Evolutionary conservation across 257 asterid species (phyloP), one percentile per base, ranked within the genome.

Genomic region (Prunella vulgaris): DNA sequence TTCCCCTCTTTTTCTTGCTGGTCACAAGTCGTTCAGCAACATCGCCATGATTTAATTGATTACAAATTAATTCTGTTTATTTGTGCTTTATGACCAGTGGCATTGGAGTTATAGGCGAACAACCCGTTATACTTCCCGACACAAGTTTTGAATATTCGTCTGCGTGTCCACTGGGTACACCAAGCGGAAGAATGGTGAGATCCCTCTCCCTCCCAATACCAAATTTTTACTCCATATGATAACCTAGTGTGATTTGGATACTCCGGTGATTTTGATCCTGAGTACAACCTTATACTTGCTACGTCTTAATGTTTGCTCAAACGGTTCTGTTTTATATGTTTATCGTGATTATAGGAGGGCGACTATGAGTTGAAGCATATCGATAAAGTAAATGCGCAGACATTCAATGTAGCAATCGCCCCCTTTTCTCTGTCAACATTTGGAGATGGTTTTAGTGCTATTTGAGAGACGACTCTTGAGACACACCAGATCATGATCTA

Each of bases 351-450:
- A 10, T 66, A 90, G 95, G 95, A 90, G 81, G 97, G 95, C 35
- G 91, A 90, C 76, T 90, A 82, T 72, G 97, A 87, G 93, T 78
- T 90, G 90, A 87, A 90, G 83, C 93, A 87, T 77, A 82, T 87
- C 12, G 95, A 86, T 60, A 79, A 30, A 75, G 72, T 80, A 49
- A 91, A 80, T 13, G 74, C 85, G 38, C 81, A 72, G 48, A 82
- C 97, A 30, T 84, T 87, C 83, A 86, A 86, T 28, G 93, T 86
- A 70, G 79, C 82, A 24, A 83, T 88, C 64, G 87, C 93, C 66
- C 90, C 93, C 15, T 86, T 88, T 70, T 80, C 91, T 74, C 84
- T 90, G 49, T 84, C 93, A 52, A 83, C 85, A 17, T 75, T 74
- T 37, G 93, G 80, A 52, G 95, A 90, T 56, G 89, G 78, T 21